Evolutionary conservation across 1,284 basidiomycete species (phyloP), one percentile per base, ranked within the genome.

Genomic region (Heterobasidion parviporum): DNA sequence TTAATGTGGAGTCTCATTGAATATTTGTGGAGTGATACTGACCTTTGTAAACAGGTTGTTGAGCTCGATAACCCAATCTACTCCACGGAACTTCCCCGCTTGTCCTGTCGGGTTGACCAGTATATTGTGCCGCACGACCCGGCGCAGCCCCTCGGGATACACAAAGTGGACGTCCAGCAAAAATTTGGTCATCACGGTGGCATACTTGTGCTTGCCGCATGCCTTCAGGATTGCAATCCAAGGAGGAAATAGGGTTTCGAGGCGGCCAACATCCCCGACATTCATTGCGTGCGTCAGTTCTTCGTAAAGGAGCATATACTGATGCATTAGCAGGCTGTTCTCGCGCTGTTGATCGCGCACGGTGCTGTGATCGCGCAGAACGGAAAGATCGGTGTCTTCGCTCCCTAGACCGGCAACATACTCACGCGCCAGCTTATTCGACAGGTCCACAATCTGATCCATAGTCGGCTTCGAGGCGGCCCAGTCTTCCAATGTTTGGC

Each of bases 191-290:
- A 69, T 60, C 15, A 66, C 57, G 4, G 56, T 54, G 1, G 66
- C 67, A 59, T 72, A 72, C 55, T 70, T 70, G 54, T 65, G 64
- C 60, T 66, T 69, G 61, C 61, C 33, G 3, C 38, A 41, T 2
- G 38, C 38, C 15, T 41, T 41, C 38, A 41, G 2, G 8, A 41
- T 41, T 15, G 38, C 38, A 41, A 41, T 41, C 38, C 38, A 41
- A 2, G 2, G 38, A 10, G 38, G 2, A 2, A 41, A 41, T 1
- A 41, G 1, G 8, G 38, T 56, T 55, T 74, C 69, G 1, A 74
- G 53, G 0, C 64, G 63, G 0, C 72, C 70, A 55, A 76, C 70
- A 50, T 74, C 72, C 0, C 74, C 70, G 1, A 57, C 44, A 43
- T 71, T 71, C 61, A 72, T 61, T 0, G 70, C 65, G 53, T 67